phyloP scores from a whole-genome alignment of 805 yeast genomes.

The Cyberlindnera maclurae region DNA sequence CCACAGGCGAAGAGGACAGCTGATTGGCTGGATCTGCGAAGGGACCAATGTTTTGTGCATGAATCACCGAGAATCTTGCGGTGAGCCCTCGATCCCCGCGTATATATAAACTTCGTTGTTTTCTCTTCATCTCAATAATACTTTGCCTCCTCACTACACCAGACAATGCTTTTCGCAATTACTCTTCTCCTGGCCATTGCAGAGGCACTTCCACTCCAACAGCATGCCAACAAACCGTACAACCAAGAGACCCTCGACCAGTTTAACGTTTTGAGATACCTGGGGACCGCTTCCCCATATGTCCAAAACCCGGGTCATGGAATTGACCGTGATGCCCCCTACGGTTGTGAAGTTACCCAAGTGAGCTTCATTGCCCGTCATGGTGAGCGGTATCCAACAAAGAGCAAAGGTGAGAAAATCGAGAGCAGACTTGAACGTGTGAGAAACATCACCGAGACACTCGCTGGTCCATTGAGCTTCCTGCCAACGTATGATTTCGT shows the following conservation, averaged over 20 bases:
- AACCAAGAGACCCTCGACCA: constrained; percentile 16
- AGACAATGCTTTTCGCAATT: background rate
- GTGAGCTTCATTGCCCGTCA: constrained; percentile 54
- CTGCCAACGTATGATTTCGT: constrained; percentile 39
- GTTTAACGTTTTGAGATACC: constrained; percentile 30
- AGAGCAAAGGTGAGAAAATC: constrained; percentile 13
- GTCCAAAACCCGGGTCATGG: constrained; percentile 46
- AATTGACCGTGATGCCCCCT: constrained; percentile 32
- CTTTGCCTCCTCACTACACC: background rate
- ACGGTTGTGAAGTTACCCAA: constrained; percentile 47
- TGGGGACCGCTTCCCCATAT: constrained; percentile 56
- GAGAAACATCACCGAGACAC: constrained; percentile 27
- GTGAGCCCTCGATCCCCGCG: no score
- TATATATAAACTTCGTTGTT: no score
- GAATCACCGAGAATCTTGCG: no score
- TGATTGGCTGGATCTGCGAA: no score
- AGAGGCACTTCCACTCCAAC: background rate
- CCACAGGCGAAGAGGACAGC: no score
- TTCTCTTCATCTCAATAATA: no score
- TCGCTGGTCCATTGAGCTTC: constrained; percentile 16
- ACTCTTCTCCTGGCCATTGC: constrained; percentile 1
- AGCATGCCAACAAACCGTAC: constrained; percentile 11
- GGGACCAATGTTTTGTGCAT: no score
- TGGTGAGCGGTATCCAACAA: constrained; percentile 47
- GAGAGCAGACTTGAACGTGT: constrained; percentile 23